phyloP scores from a whole-genome alignment of 2,329 filamentous ascomycete species.

The Ophiosphaerella korrae region DNA sequence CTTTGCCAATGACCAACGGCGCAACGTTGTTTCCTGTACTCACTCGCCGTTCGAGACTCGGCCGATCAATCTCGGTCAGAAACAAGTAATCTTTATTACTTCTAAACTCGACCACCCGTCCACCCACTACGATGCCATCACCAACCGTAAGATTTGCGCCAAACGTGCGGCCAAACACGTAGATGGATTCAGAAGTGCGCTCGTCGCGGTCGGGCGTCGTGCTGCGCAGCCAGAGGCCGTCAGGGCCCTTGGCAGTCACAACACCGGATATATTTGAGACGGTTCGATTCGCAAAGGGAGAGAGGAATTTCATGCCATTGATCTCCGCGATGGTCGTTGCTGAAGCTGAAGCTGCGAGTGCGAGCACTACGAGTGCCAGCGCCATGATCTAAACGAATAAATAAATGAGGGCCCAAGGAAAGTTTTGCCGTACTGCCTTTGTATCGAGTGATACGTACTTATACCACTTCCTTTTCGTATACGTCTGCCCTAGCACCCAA shows the following conservation, averaged over 20 bases:
- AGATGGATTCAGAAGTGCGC: slow-evolving; percentile 68
- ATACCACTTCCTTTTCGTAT: background rate
- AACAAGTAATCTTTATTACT: slow-evolving; percentile 63
- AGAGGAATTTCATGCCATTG: slow-evolving; percentile 68
- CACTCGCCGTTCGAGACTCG: slow-evolving; percentile 59
- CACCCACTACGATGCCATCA: slow-evolving; percentile 66
- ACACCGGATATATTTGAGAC: slow-evolving; percentile 67
- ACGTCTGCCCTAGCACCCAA: background rate
- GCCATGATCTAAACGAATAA: slow-evolving; percentile 11
- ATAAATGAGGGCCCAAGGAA: background rate
- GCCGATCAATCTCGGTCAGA: slow-evolving; percentile 63
- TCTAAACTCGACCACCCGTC: slow-evolving; percentile 65
- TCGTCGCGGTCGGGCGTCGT: slow-evolving; percentile 60
- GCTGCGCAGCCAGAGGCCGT: slow-evolving; percentile 69
- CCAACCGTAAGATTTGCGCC: slow-evolving; percentile 63
- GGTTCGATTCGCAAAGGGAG: slow-evolving; percentile 60
- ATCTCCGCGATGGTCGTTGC: slow-evolving; percentile 54
- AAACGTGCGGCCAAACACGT: slow-evolving; percentile 63
- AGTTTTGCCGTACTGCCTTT: background rate
- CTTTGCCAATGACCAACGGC: slow-evolving; percentile 65
- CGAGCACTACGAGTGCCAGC: slow-evolving; percentile 18
- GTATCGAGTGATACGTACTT: background rate
- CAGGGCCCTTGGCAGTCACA: slow-evolving; percentile 66
- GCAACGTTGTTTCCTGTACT: slow-evolving; percentile 61
- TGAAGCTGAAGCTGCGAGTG: slow-evolving; percentile 21